phyloP scores from a whole-genome alignment of 2,329 filamentous ascomycete genomes.

The Clarireedia sp. region DNA sequence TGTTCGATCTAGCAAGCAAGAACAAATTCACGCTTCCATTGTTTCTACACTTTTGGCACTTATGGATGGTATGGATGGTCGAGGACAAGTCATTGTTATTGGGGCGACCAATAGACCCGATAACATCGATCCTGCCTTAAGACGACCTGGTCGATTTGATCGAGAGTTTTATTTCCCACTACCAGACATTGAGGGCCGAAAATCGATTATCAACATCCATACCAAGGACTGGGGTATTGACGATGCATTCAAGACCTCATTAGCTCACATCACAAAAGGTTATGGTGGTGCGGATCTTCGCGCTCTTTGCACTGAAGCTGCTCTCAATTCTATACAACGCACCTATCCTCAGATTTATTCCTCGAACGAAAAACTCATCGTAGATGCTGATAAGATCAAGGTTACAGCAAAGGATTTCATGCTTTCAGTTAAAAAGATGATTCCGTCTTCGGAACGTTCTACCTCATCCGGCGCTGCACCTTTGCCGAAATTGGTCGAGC shows the following conservation, averaged over 20 bases:
- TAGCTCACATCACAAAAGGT: constrained; percentile 86
- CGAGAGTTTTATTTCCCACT: constrained; percentile 97
- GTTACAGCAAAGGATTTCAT: constrained; percentile 94
- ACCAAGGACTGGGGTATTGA: constrained; percentile 88
- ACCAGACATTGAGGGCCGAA: constrained; percentile 70
- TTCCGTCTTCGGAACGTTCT: constrained; percentile 89
- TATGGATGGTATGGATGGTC: constrained; percentile 98
- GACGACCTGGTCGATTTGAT: constrained; percentile 89
- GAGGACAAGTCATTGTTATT: constrained; percentile 96
- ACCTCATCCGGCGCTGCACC: constrained; percentile 77
- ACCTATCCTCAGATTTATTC: constrained; percentile 95
- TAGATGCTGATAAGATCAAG: constrained; percentile 75
- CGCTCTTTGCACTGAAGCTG: constrained; percentile 90
- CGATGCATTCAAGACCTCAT: constrained; percentile 68
- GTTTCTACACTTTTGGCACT: constrained; percentile 87
- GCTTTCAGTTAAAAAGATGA: constrained; percentile 91
- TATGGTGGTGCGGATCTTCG: constrained; percentile 94
- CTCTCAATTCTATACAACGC: constrained; percentile 89
- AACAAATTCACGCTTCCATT: constrained; percentile 97
- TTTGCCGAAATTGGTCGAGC: constrained; percentile 71
- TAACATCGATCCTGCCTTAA: constrained; percentile 91
- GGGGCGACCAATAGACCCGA: constrained; percentile 97
- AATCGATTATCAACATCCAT: constrained; percentile 88
- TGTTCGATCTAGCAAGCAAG: constrained; percentile 93
- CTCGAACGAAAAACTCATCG: constrained; percentile 80